Base-by-base conservation (phyloP, 2,329 filamentous ascomycete species). In the Fusarium sp. region DNA sequence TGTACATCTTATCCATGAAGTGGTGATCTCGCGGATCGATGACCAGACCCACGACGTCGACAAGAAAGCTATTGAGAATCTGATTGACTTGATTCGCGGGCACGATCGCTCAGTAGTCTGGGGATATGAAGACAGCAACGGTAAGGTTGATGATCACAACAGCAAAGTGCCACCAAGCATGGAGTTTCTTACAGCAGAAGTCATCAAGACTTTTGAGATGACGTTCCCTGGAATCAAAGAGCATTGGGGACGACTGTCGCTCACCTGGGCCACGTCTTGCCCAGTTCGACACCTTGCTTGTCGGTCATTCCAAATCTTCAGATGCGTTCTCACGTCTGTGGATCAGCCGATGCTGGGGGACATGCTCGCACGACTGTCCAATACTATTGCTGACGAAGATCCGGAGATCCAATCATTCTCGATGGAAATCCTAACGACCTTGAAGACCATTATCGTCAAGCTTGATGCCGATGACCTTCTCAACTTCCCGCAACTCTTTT, bases 201-300 rank as follows among this genome's bases (percentile, higher is more conserved):
- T 97, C 6, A 88, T 97, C 56, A 88, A 89, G 71, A 93, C 96
- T 31, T 97, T 99, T 76, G 90, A 92, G 66, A 82, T 94, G 45
- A 90, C 90, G 2, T 96, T 94, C 73, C 93, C 94, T 6, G 90
- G 91, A 1, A 91, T 99, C 66, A 93, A 94, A 73, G 93, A 97
- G 71, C 88, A 95, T 51, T 98, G 95, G 95, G 93, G 91, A 10
- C 92, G 93, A 67, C 86, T 97, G 31, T 95, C 95, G 0, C 82
- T 99, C 65, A 94, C 91, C 13, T 99, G 96, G 96, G 96, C 96
- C 11, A 98, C 96, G 0, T 97, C 94, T 5, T 99, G 96, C 76
- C 93, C 96, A 0, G 96, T 99, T 7, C 86, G 95, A 47, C 96
- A 99, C 80, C 84, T 99, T 50, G 96, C 96, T 3, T 99, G 96